Conservation (phyloP, 2,329 filamentous ascomycete species). For the Fusarium sp. region DNA sequence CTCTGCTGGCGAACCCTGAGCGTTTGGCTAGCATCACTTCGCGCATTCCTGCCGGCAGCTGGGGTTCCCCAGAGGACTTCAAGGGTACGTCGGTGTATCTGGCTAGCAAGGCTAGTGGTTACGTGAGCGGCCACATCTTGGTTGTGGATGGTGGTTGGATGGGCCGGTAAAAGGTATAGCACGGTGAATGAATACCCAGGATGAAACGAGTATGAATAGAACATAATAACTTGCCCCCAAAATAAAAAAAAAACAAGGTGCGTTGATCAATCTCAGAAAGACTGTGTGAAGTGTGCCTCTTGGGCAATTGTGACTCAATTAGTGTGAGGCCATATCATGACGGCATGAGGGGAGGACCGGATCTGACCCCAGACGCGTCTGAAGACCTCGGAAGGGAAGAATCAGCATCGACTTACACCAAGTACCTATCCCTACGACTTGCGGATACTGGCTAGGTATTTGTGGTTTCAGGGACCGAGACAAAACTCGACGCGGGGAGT, state of each 20-base stretch:
- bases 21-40: conserved; percentile 79
- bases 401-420: conserved; percentile 54
- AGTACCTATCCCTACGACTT: conserved; percentile 16
- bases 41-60: conserved; percentile 85
- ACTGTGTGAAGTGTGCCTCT: not conserved
- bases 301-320: conserved; percentile 37
- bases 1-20: conserved; percentile 78
- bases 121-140: conserved; percentile 84
- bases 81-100: conserved; percentile 85
- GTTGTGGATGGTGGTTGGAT: conserved; percentile 95
- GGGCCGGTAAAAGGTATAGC: conserved; percentile 69
- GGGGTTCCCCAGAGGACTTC: conserved; percentile 88
- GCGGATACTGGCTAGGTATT: not conserved
- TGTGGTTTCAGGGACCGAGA: not conserved
- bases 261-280: not conserved
- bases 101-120: conserved; percentile 79
- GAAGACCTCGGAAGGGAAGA: not conserved
- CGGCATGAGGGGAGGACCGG: not conserved
- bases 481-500: not conserved
- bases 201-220: conserved; percentile 5
- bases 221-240: not conserved
- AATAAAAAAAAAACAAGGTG: not conserved
- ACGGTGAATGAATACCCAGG: not conserved
- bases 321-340: conserved; percentile 24
- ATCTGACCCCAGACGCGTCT: conserved; percentile 14